Base-by-base conservation (phyloP, 163 green algal genomes). In the Trebouxia gelatinosa region DNA sequence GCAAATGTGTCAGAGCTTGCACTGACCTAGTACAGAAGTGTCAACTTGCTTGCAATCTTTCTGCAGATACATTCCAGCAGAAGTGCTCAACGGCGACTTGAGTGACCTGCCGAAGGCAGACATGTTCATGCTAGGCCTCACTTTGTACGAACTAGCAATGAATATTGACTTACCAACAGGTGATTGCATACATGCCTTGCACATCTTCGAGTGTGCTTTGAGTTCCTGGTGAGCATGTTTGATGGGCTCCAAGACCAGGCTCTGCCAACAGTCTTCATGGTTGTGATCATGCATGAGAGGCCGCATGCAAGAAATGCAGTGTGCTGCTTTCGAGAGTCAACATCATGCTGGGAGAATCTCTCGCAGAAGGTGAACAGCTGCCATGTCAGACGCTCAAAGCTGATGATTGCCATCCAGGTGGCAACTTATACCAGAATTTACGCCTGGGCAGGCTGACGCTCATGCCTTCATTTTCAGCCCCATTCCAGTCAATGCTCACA, bases 91-190 rank as follows among this genome's bases (percentile, higher is more conserved):
- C n/a, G 83, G 78, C 29, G 61, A 93, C 66, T 80, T 79, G 32
- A 48, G 74, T 17, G 43, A 84, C 16, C 88, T 97, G n/a, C 89
- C 93, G 75, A 93, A 93, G 70, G 87, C 93, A 23, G 93, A 97
- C 87, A 93, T 97, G 80, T 97, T 96, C 84, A 83, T 91, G 50
- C 83, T 97, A 50, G 93, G 93, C 0, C 84, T 86, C 28, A 92
- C 88, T 0, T 62, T 94, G 35, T 95, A 95, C 61, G 89, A 97
- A 85, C 88, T 97, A 65, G 85, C 90, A 17, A 88, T 72, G 1
- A 86, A 86, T 35, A 78, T 23, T 2, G 77, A 82, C 23, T 85
- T 96, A 37, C 92, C 92, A 6, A 81, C 57, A 51, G 80, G 81
- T 85, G 3, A 59, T 59, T 3, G 3, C 2, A 59, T 59, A 23